Conservation (phyloP, 2,329 filamentous ascomycete genomes). For the Botryotinia calthae region DNA sequence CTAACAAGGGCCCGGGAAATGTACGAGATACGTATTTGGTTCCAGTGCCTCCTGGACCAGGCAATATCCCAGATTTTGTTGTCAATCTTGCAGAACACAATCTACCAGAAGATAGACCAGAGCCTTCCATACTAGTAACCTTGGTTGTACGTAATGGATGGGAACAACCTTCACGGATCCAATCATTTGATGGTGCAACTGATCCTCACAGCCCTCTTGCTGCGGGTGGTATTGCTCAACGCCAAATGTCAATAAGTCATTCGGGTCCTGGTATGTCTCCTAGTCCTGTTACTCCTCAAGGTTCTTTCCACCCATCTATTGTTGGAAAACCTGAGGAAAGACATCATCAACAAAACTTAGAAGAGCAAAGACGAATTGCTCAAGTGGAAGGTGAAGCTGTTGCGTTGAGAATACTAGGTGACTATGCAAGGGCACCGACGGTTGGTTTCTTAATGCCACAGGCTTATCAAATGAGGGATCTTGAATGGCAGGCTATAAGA, state of each 20-base stretch:
- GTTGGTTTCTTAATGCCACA: slow-evolving; percentile 68
- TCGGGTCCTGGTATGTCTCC: slow-evolving; percentile 53
- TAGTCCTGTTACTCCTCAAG: slow-evolving; percentile 43
- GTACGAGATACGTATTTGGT: slow-evolving; percentile 91
- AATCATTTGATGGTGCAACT: slow-evolving; percentile 27
- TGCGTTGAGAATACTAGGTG: slow-evolving; percentile 62
- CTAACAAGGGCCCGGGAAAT: slow-evolving; percentile 68
- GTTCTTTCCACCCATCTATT: slow-evolving; percentile 29
- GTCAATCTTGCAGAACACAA: slow-evolving; percentile 82
- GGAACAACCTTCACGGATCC: slow-evolving; percentile 16
- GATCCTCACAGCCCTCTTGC: slow-evolving; percentile 38
- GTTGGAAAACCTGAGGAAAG: slow-evolving; percentile 26
- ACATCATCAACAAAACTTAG: slow-evolving; percentile 40
- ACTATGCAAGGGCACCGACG: slow-evolving; percentile 59
- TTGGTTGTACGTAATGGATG: slow-evolving; percentile 74
- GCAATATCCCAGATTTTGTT: slow-evolving; percentile 78
- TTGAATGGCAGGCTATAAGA: slow-evolving; percentile 72
- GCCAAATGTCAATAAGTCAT: slow-evolving; percentile 50
- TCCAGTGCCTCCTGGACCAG: slow-evolving; percentile 71
- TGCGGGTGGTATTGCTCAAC: slow-evolving; percentile 41
- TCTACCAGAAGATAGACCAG: slow-evolving; percentile 67
- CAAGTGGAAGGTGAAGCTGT: slow-evolving; percentile 53
- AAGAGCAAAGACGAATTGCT: slow-evolving; percentile 41
- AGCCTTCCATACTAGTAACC: slow-evolving; percentile 77
- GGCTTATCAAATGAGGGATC: slow-evolving; percentile 63